Conservation (phyloP, 2,329 filamentous ascomycete genomes). For the Calonectria montana region DNA sequence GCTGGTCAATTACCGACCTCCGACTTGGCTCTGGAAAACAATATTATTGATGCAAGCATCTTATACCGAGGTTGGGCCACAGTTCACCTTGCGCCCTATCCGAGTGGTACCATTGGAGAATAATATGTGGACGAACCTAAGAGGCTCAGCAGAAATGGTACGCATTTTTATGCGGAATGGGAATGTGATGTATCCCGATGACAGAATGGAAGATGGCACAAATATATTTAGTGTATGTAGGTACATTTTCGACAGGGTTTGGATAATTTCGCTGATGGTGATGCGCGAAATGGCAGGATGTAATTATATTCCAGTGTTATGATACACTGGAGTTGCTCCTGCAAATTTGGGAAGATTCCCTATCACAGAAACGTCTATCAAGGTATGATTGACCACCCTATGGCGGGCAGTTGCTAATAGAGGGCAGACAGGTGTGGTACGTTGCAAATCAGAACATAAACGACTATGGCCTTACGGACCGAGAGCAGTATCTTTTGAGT, state of each 20-base stretch:
- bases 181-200: not conserved
- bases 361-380: not conserved
- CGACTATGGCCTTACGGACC: fast-evolving
- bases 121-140: not conserved
- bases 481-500: not conserved
- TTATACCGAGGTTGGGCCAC: not conserved
- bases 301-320: fast-evolving
- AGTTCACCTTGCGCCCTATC: not conserved
- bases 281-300: not conserved
- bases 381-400: not conserved
- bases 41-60: not conserved
- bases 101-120: not conserved
- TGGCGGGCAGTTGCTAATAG: not conserved
- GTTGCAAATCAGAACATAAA: not conserved
- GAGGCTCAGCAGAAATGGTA: not conserved
- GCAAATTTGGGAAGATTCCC: not conserved
- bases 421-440: not conserved
- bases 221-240: not conserved
- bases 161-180: not conserved
- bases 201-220: not conserved
- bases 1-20: not conserved
- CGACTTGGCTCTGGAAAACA: not conserved
- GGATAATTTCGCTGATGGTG: no score
- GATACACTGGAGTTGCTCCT: not conserved
- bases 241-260: fast-evolving